Percentiles rank a stretch among this genome's conserved stretches.
phyloP scores from a whole-genome alignment of 805 yeast genomes.

The Wickerhamiella australiensis region DNA sequence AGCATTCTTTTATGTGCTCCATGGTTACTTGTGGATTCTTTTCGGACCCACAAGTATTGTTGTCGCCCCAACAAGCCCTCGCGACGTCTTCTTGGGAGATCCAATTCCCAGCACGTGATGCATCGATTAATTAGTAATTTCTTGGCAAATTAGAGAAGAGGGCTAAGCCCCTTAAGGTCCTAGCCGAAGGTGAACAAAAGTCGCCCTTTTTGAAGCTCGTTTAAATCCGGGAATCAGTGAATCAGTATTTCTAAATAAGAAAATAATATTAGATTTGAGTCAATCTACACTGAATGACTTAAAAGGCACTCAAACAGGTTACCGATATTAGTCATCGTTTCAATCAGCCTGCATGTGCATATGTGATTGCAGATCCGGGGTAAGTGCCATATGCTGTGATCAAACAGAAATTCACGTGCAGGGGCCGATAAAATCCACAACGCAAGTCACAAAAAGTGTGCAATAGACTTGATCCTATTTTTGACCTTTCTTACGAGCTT shows the following conservation, averaged over 20 bases:
- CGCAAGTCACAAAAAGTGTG: neutral
- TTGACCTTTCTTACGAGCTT: neutral
- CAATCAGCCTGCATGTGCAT: neutral
- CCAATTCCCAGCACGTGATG: slow-evolving; percentile 9
- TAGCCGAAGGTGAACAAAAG: neutral
- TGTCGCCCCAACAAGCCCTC: neutral
- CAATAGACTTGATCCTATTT: neutral
- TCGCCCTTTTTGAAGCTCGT: too few relatives aligned
- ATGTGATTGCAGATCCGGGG: neutral
- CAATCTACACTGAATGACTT: too few relatives aligned
- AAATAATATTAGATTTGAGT: too few relatives aligned
- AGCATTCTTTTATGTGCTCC: too few relatives aligned
- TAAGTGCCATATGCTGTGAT: neutral
- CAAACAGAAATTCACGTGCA: neutral
- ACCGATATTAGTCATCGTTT: neutral
- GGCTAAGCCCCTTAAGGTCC: slow-evolving; percentile 5
- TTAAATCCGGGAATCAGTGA: too few relatives aligned
- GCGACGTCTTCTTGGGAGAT: neutral
- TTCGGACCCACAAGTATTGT: neutral
- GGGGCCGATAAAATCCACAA: neutral
- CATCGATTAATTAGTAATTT: neutral
- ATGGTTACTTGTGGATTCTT: neutral
- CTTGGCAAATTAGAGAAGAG: neutral
- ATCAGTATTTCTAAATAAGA: too few relatives aligned
- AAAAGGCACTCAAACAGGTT: neutral